Base-by-base conservation (phyloP, 2,329 filamentous ascomycete species). In the Chaetomium strumarium region DNA sequence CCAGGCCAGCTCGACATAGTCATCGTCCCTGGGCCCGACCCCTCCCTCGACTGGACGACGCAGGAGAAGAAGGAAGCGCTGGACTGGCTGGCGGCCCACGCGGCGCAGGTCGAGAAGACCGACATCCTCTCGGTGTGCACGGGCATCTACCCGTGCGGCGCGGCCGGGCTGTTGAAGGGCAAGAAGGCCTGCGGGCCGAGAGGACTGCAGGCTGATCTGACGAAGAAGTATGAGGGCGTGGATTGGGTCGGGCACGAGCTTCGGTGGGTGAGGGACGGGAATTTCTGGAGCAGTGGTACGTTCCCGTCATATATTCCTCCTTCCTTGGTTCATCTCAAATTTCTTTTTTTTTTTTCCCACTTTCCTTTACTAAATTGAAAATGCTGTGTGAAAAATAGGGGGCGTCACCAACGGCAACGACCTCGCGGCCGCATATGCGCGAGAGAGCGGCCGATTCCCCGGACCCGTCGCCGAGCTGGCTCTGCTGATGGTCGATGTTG, bases 321-420 rank as follows among this genome's bases (percentile, higher is more conserved):
- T n/a, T 48, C 17, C 20, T n/a, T 12, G 4, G 4, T 24, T 24
- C 7, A 4, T 24, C 24, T 24, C 24, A n/a, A n/a, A 4, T 24
- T 24, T 24, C 24, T 24, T 24, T 24, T 24, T 24, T 24, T 7
- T 24, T 24, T 24, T 24, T 24, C 24, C 24, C 24, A 7, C 24
- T 24, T 24, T 24, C 24, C 4, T 24, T 4, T 24, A 7, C 24
- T 24, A 24, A 24, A 24, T 24, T 24, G n/a, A n/a, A n/a, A n/a
- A n/a, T 24, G 24, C 7, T 24, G 24, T 24, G 7, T 24, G n/a
- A 24, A 24, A 24, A 24, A 24, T 33, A 77, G 75, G 75, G n/a
- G 76, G 75, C 46, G 66, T 80, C 49, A 80, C 77, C 12, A 80
- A 80, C 55, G 77, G 77, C 31, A 79, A 80, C 58, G 78, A 81